phyloP scores from a whole-genome alignment of 169 alveolate species.

The Plasmodium coatneyi region DNA sequence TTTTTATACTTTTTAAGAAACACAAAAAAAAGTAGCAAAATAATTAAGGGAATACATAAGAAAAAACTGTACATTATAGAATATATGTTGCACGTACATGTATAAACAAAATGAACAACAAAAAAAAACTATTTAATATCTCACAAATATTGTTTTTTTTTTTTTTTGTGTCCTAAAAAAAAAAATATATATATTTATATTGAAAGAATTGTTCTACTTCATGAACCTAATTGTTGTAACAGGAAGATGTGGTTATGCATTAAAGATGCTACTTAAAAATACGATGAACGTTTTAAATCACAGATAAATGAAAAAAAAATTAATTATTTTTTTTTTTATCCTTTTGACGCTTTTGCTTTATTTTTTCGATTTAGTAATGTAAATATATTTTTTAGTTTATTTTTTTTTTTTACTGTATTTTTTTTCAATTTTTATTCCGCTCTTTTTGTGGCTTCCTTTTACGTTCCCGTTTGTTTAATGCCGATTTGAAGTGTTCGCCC shows the following conservation, averaged over 20 bases:
- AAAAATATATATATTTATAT: not conserved
- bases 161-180: too few species aligned
- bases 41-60: not conserved
- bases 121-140: not conserved
- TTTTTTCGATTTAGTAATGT: not conserved
- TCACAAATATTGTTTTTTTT: not conserved
- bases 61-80: not conserved
- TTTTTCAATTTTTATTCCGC: not conserved
- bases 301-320: not conserved
- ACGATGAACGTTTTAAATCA: not conserved
- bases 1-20: not conserved
- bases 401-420: not conserved
- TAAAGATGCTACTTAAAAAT: not conserved
- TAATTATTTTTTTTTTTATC: not conserved
- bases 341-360: not conserved
- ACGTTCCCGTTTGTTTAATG: not conserved
- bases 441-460: not conserved
- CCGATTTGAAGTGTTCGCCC: not conserved
- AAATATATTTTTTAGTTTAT: not conserved
- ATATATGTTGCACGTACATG: not conserved
- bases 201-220: not conserved
- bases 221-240: not conserved
- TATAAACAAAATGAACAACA: not conserved
- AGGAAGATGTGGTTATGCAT: not conserved
- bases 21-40: not conserved